phyloP scores from a whole-genome alignment of 306 rosid species.

The Dalbergia cultrata region DNA sequence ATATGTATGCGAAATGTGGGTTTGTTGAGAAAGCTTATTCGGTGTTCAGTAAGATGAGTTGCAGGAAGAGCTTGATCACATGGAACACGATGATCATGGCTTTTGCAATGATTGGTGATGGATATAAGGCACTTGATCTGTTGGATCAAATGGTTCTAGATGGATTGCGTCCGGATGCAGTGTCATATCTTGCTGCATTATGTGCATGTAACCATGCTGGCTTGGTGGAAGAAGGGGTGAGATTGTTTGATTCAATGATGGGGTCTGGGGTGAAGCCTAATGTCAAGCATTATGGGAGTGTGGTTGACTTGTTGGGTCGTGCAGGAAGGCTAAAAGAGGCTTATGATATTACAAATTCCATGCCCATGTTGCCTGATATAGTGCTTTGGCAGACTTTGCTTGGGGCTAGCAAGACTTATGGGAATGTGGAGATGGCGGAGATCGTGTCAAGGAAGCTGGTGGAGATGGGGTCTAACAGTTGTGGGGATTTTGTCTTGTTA shows the following conservation, averaged over 20 bases:
- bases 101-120: conserved; percentile 83
- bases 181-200: conserved; percentile 81
- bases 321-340: conserved; percentile 89
- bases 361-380: conserved; percentile 75
- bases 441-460: conserved; percentile 67
- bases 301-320: conserved; percentile 88
- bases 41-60: conserved; percentile 71
- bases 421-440: conserved; percentile 88
- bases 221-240: conserved; percentile 79
- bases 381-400: conserved; percentile 92
- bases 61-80: conserved; percentile 68
- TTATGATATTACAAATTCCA: conserved; percentile 61
- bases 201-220: conserved; percentile 94
- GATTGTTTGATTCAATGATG: conserved; percentile 68
- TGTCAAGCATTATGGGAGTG: conserved; percentile 83
- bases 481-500: conserved; percentile 90
- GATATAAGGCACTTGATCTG: conserved; percentile 67
- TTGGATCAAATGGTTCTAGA: conserved; percentile 60
- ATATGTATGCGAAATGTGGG: conserved; percentile 89
- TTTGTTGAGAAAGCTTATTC: conserved; percentile 69
- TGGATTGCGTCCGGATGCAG: conserved; percentile 62
- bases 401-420: conserved; percentile 89
- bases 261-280: conserved; percentile 57
- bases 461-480: conserved; percentile 84
- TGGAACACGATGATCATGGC: conserved; percentile 95